phyloP scores from a whole-genome alignment of 179 eudicot species.

The Corrigiola litoralis region DNA sequence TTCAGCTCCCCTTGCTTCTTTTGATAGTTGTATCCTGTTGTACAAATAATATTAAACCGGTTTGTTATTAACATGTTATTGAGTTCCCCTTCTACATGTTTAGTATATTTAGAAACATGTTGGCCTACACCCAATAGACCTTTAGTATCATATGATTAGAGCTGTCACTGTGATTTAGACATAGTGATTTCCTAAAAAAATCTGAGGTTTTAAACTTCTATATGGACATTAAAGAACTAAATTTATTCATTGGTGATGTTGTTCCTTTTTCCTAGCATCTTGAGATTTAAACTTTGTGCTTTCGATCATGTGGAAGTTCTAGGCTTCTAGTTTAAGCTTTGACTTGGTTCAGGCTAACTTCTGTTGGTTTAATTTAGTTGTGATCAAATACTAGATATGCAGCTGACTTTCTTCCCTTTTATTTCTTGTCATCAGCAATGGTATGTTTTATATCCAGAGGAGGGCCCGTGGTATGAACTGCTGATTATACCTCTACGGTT shows the following conservation, averaged over 20 bases:
- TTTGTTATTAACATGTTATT: too few relatives aligned
- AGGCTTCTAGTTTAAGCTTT: slow-evolving; percentile 1
- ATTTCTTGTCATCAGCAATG: slow-evolving; percentile 65
- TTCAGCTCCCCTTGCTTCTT: slow-evolving; percentile 25
- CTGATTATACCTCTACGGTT: slow-evolving; percentile 87
- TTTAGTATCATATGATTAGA: too few relatives aligned
- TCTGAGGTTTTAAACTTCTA: too few relatives aligned
- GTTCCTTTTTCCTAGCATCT: too few relatives aligned
- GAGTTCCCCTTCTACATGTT: too few relatives aligned
- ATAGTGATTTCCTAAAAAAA: too few relatives aligned
- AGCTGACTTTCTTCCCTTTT: neutral
- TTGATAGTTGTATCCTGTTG: neutral
- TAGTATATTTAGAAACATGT: too few relatives aligned
- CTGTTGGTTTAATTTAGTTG: neutral
- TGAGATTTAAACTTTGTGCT: slow-evolving; percentile 1
- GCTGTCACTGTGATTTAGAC: neutral
- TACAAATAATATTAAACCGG: too few relatives aligned
- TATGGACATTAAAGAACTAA: too few relatives aligned
- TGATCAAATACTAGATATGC: neutral
- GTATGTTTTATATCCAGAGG: slow-evolving; percentile 84
- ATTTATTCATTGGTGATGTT: too few relatives aligned
- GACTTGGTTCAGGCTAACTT: neutral
- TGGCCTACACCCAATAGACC: too few relatives aligned
- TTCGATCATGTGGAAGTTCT: neutral
- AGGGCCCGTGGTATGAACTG: slow-evolving; percentile 93